Evolutionary conservation across 768 basidiomycete species (phyloP).

Genomic region (Roridomyces roridus): DNA sequence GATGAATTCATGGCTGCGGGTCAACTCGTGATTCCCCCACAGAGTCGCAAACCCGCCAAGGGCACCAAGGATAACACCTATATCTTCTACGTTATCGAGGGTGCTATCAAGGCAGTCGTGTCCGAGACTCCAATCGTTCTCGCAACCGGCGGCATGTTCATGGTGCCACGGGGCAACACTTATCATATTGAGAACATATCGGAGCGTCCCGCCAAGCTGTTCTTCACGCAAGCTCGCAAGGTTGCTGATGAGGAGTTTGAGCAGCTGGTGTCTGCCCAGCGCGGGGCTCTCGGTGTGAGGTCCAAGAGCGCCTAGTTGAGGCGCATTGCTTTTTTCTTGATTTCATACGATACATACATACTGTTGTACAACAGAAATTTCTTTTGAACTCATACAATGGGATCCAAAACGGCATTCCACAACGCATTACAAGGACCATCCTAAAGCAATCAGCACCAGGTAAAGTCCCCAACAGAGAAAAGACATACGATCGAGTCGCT

Average conservation of each 20-base stretch:
- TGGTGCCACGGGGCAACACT: conserved; percentile 91
- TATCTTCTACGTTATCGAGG: conserved; percentile 78
- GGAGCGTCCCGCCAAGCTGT: conserved; percentile 78
- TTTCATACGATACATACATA: too few relatives aligned
- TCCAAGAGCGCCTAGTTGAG: too few relatives aligned
- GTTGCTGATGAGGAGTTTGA: conserved; percentile 25
- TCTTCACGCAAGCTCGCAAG: conserved; percentile 87
- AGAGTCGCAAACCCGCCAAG: conserved; percentile 83
- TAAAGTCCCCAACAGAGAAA: too few relatives aligned
- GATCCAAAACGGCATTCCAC: too few relatives aligned
- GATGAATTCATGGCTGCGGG: conserved; percentile 92
- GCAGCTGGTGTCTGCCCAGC: neutral
- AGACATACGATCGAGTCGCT: too few relatives aligned
- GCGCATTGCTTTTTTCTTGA: too few relatives aligned
- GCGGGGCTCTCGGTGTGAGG: conserved; percentile 9
- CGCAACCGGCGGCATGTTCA: conserved; percentile 83
- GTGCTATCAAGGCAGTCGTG: conserved; percentile 85
- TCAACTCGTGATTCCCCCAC: conserved; percentile 79
- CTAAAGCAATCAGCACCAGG: too few relatives aligned
- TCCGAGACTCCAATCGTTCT: conserved; percentile 81
- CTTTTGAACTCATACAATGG: too few relatives aligned
- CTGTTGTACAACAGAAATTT: too few relatives aligned
- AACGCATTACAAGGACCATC: too few relatives aligned
- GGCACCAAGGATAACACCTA: conserved; percentile 93
- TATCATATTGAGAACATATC: conserved; percentile 91